A percentile compares a stretch with the other conserved stretches of the same genome.
phyloP scores from a whole-genome alignment of 371 early-diverging fungal species.

The Parasitella parasitica region DNA sequence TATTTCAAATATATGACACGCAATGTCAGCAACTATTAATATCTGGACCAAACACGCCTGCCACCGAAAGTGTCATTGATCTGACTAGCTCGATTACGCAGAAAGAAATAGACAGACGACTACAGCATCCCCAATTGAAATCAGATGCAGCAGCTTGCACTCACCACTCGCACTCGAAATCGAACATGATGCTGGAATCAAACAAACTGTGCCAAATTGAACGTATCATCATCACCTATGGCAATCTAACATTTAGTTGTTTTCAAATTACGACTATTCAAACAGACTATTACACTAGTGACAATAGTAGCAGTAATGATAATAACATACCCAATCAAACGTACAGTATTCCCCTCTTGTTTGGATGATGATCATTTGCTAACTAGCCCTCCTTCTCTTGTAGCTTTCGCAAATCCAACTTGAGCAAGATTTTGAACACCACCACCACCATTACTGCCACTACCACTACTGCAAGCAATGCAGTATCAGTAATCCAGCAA shows the following conservation, averaged over 20 bases:
- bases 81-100: neutral
- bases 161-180: constrained; percentile 29
- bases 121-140: neutral
- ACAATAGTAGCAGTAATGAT: neutral
- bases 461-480: neutral
- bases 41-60: constrained; percentile 4
- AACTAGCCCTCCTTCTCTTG: neutral
- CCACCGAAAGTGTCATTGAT: neutral
- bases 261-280: constrained; percentile 22
- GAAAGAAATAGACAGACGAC: constrained; percentile 3
- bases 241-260: constrained; percentile 27
- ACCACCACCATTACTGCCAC: neutral
- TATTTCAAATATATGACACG: constrained; percentile 24
- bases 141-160: constrained; percentile 21
- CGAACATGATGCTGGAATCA: constrained; percentile 11
- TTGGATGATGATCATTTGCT: no score
- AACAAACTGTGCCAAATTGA: constrained; percentile 27
- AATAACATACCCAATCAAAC: neutral
- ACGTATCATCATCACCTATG: constrained; percentile 32
- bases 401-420: constrained; percentile 2
- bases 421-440: constrained; percentile 2
- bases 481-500: neutral
- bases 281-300: neutral
- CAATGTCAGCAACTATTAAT: constrained; percentile 1
- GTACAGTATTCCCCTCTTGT: neutral